Evolutionary conservation across 2,329 filamentous ascomycete species (phyloP), one percentile per base, ranked within the genome.

Genomic region (Arthrobotrys sphaeroides): DNA sequence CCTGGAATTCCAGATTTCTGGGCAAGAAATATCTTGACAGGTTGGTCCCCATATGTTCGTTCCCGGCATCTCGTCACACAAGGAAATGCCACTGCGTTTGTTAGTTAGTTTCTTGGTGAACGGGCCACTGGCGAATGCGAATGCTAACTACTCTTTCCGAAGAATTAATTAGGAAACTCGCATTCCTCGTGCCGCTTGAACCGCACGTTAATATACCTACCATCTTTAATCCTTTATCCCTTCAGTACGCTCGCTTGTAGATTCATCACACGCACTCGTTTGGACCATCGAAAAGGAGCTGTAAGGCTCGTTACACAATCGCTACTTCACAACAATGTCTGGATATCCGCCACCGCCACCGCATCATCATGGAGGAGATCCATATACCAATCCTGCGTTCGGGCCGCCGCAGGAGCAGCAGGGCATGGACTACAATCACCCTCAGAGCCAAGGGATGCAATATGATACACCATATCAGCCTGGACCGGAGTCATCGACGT

Each of bases 341-440:
- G 64, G 49, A 57, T 69, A 69, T 18, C 55, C 60, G 6, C 31
- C 55, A 22, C 72, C 64, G 24, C 47, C 62, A 16, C 51, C 28
- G n/a, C n/a, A n/a, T 16, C 65, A 69, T 12, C 51, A 60, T 51
- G 65, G 65, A 20, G 49, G 24, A 6, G 43, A 65, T 9, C 26
- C n/a, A 26, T 75, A 75, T 22, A 33, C 57, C 20, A 75, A 75
- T 47, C 72, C 64, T 3, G 57, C 72, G 5, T 75, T 75, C 49
- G 20, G 57, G 18, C 43, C 16, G 18, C 43, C 16, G 18, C 43
- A n/a, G n/a, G n/a, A 45, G 16, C 38, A 74, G 26, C 38, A 47
- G 38, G 42, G 59, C 38, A 69, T 75, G 64, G 60, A 69, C 24
- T 75, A 75, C 42, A 47, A 69, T 28, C 28, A 43, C 38, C 33